Conservation (phyloP, 495 filamentous ascomycete genomes). For the Aspergillus bertholletiae region DNA sequence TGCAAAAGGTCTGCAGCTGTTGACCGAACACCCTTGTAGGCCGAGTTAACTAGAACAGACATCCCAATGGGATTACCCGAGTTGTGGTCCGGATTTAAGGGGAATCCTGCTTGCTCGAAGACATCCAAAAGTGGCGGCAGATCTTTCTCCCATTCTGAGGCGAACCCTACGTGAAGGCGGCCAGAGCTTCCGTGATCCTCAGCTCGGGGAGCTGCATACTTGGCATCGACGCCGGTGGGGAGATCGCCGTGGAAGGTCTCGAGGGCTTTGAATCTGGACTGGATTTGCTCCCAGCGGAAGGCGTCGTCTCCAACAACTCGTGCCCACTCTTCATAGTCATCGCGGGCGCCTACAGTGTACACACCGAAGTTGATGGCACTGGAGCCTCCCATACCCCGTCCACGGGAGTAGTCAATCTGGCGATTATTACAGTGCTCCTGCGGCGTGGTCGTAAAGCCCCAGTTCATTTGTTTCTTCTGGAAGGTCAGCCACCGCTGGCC, state of each 20-base stretch:
- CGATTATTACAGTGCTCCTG: conserved; percentile 50
- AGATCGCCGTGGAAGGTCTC: conserved; percentile 50
- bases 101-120: conserved; percentile 45
- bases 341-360: conserved; percentile 52
- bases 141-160: conserved; percentile 47
- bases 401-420: conserved; percentile 54
- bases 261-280: conserved; percentile 44
- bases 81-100: conserved; percentile 53
- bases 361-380: conserved; percentile 63
- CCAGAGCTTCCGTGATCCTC: conserved; percentile 50
- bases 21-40: conserved; percentile 43
- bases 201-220: conserved; percentile 27
- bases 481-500: conserved; percentile 53
- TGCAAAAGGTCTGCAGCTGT: conserved; percentile 47
- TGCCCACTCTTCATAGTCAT: conserved; percentile 61
- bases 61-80: conserved; percentile 60
- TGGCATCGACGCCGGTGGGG: conserved; percentile 15
- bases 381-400: conserved; percentile 57
- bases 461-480: conserved; percentile 47
- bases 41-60: conserved; percentile 43
- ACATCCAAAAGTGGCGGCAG: conserved; percentile 39
- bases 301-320: conserved; percentile 32
- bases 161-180: conserved; percentile 43
- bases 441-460: conserved; percentile 56
- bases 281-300: conserved; percentile 50